Percentiles rank a stretch among this genome's conserved stretches.
Conservation (phyloP, 2,329 filamentous ascomycete genomes). For the Teratosphaeria nubilosa region DNA sequence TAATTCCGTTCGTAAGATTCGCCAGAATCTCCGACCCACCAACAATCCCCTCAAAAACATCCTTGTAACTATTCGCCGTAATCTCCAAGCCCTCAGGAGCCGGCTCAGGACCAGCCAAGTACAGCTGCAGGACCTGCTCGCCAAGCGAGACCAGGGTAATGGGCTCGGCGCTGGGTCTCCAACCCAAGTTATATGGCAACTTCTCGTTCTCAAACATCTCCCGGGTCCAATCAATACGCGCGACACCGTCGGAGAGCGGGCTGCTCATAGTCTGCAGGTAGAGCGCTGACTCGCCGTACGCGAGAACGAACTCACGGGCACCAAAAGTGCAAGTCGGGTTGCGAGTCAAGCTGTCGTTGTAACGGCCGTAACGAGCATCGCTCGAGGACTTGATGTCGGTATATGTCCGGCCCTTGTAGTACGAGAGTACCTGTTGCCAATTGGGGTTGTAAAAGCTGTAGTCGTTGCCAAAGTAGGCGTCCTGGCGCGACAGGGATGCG, state of each 20-base stretch:
- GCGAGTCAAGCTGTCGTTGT: conserved; percentile 14
- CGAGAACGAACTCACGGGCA: conserved; percentile 23
- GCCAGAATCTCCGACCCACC: conserved; percentile 20
- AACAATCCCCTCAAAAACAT: conserved; percentile 13
- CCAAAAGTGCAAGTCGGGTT: conserved; percentile 28
- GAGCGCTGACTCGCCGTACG: conserved; percentile 30
- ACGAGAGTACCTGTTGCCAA: conserved; percentile 20
- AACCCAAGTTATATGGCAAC: conserved; percentile 28
- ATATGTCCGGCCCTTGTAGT: conserved; percentile 16
- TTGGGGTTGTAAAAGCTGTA: conserved; percentile 25
- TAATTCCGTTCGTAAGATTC: conserved; percentile 16
- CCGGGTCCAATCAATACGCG: conserved; percentile 25
- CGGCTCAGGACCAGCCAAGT: conserved; percentile 10
- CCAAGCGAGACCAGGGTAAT: conserved; percentile 17
- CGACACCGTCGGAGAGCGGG: conserved; percentile 21
- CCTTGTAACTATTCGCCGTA: conserved; percentile 8
- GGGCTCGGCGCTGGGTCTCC: conserved; percentile 20
- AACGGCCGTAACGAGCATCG: conserved; percentile 23
- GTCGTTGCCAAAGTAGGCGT: conserved; percentile 27
- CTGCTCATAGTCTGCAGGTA: conserved; percentile 27
- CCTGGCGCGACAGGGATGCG: conserved; percentile 24
- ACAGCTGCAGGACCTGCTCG: conserved; percentile 17
- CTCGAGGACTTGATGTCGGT: conserved; percentile 20
- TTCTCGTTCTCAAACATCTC: conserved; percentile 29
- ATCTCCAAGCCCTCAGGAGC: conserved; percentile 14